Evolutionary conservation across 2,329 filamentous ascomycete genomes (phyloP), one percentile per base, ranked within the genome.

Genomic region (Scorias spongiosa): DNA sequence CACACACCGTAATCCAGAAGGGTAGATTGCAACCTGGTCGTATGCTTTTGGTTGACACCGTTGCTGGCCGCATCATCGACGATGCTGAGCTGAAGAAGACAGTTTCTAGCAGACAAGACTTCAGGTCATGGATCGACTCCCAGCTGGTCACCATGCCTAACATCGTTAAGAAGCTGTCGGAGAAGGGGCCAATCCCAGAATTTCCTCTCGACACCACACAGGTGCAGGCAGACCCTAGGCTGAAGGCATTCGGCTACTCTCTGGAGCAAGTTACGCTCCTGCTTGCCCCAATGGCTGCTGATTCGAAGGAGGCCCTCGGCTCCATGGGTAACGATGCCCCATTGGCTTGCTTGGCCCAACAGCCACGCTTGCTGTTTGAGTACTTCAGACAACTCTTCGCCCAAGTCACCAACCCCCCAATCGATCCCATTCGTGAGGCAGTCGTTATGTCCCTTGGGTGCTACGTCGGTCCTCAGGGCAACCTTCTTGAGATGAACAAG

Each of bases 241-340:
- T 96, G 39, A 80, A 82, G 55, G 84, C 88, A 7, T 95, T 91
- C 54, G 89, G 88, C 15, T 96, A 95, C 65, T 93, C 89, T 6
- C 81, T 94, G 49, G 89, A 96, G 69, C 89, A 96, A 66, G 83
- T 96, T 62, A 89, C 82, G 63, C 68, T 96, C 60, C 72, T 96
- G 32, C 77, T 96, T 42, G 89, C 83, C 14, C 89, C 89, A 9
- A 96, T 96, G 89, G 89, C 87, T 46, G 87, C 87, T 18, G 89
- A 96, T 58, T 93, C 93, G 48, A 96, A 96, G 68, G 89, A 96
- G 65, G 89, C 89, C 38, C 74, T 96, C 43, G 89, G 89, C 36
- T 96, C 89, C 47, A 96, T 96, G 89, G 89, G 89, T 56, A 96
- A 96, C 60, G 89, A 96, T 69, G 85, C 84, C 39, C 89, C 89